These are phyloP conservation scores for Pochonia chlamydosporia DNA, from an alignment of 2,329 filamentous ascomycete species.

Conservation along the genomic window DNA sequence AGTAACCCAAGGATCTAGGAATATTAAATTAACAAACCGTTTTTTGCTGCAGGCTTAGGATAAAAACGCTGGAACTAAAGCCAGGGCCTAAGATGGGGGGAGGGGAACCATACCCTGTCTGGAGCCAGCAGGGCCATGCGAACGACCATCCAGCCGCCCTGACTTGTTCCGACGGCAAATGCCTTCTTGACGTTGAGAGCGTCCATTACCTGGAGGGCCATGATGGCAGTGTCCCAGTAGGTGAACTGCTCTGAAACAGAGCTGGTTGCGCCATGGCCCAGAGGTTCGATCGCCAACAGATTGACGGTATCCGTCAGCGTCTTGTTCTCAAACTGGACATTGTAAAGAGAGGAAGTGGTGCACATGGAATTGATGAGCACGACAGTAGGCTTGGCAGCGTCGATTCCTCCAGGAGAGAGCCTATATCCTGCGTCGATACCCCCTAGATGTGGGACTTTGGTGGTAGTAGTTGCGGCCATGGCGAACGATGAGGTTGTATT, in stretches of 20 bases:
- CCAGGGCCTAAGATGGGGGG: background rate
- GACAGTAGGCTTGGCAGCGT: constrained; percentile 44
- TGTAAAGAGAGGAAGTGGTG: constrained; percentile 41
- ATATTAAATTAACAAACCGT: constrained; percentile 1
- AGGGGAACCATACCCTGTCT: constrained; percentile 30
- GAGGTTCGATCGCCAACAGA: constrained; percentile 45
- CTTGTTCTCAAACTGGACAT: constrained; percentile 35
- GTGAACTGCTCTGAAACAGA: constrained; percentile 41
- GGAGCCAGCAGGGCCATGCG: constrained; percentile 47
- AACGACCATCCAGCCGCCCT: constrained; percentile 45
- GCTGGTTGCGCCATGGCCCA: constrained; percentile 44
- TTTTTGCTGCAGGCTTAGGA: background rate
- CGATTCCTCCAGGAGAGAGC: constrained; percentile 33
- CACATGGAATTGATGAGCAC: constrained; percentile 49
- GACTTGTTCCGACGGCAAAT: constrained; percentile 45
- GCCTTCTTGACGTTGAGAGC: constrained; percentile 40
- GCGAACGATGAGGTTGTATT: background rate
- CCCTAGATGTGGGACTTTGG: constrained; percentile 41
- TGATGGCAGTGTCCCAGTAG: constrained; percentile 49
- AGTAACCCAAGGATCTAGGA: constrained; percentile 40
- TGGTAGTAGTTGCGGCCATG: constrained; percentile 33
- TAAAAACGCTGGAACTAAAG: background rate
- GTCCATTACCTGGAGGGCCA: constrained; percentile 52
- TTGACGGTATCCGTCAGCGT: constrained; percentile 36
- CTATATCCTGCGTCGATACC: constrained; percentile 41